Conservation (phyloP, 805 yeast genomes). For the Blastobotrys terrestris region DNA sequence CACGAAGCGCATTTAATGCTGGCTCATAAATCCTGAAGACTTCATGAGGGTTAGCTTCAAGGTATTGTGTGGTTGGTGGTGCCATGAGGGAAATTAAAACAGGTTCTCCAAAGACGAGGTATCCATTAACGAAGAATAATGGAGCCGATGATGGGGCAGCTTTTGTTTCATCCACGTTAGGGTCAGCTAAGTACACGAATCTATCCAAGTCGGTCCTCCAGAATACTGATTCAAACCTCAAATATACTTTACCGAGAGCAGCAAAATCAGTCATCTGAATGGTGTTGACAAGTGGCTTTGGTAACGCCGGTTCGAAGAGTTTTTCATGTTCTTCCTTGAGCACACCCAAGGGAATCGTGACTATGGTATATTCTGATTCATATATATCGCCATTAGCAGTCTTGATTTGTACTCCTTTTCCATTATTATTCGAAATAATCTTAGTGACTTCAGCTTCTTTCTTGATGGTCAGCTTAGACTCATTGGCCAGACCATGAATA, state of each 20-base stretch:
- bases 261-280: slow-evolving; percentile 53
- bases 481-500: slow-evolving; percentile 36
- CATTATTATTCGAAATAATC: slow-evolving; percentile 38
- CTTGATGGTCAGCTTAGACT: slow-evolving; percentile 29
- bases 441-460: slow-evolving; percentile 39
- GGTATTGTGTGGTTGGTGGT: slow-evolving; percentile 60
- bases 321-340: slow-evolving; percentile 39
- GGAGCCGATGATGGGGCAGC: slow-evolving; percentile 21
- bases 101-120: slow-evolving; percentile 43
- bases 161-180: slow-evolving; percentile 30
- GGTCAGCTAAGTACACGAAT: slow-evolving; percentile 25
- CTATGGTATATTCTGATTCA: slow-evolving; percentile 48
- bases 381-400: background rate
- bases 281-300: slow-evolving; percentile 34
- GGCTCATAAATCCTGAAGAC: slow-evolving; percentile 61
- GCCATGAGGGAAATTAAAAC: slow-evolving; percentile 63
- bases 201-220: slow-evolving; percentile 39
- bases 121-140: slow-evolving; percentile 52
- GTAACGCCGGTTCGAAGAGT: slow-evolving; percentile 50
- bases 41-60: slow-evolving; percentile 42
- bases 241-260: slow-evolving; percentile 62
- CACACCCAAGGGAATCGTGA: slow-evolving; percentile 74
- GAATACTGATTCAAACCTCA: slow-evolving; percentile 57
- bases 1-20: slow-evolving; percentile 30
- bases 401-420: background rate